These are phyloP conservation scores for Dunaliella primolecta DNA, from an alignment of 139 green algal genomes.

Conservation along the genomic window DNA sequence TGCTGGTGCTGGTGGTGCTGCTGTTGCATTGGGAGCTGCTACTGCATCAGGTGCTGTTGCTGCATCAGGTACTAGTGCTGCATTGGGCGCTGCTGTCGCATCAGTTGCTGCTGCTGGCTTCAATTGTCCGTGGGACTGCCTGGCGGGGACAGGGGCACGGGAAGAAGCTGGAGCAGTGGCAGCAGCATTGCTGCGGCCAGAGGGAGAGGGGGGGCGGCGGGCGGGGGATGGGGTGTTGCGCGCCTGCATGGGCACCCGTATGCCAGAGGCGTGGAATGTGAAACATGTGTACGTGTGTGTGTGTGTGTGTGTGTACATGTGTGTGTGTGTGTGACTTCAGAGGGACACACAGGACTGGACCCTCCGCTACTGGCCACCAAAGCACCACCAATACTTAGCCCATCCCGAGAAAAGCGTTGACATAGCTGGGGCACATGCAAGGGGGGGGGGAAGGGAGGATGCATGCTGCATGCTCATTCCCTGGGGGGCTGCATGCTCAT, in stretches of 20 bases:
- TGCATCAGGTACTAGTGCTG: neutral
- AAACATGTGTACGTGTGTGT: neutral
- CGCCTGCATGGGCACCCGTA: neutral
- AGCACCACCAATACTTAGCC: no score
- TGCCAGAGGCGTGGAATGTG: no score
- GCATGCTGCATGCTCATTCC: no score
- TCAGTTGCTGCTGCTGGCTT: neutral
- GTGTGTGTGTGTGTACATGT: neutral
- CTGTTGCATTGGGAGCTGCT: neutral
- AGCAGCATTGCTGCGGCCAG: neutral
- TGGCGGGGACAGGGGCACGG: neutral
- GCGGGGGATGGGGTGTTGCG: neutral
- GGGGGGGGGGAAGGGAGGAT: no score
- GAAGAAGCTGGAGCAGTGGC: neutral
- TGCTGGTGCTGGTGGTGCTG: neutral
- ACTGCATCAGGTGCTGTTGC: neutral
- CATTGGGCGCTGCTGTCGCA: neutral
- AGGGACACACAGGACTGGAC: no score
- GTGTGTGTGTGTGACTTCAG: slow-evolving; percentile 4
- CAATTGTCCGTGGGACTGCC: neutral
- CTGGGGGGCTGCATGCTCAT: no score
- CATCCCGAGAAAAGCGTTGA: no score
- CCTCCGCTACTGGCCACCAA: no score
- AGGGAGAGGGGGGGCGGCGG: neutral
- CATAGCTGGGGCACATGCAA: no score